Evolutionary conservation across 225 moss, liverwort and hornwort species (phyloP), one percentile per base, ranked within the genome.

Genomic region (Bryum argenteum): DNA sequence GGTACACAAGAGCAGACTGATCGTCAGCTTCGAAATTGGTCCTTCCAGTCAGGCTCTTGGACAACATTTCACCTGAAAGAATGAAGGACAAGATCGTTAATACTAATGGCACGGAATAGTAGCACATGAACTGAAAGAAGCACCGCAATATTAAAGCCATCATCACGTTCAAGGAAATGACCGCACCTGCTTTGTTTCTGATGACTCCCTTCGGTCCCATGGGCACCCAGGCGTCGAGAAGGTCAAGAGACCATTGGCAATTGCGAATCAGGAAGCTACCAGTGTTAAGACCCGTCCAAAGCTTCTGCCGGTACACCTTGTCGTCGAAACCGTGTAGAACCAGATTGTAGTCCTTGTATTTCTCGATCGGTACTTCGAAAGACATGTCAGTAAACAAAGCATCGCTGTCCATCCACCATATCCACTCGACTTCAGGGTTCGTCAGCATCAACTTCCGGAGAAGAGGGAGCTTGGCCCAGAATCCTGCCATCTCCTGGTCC

Each of bases 351-450:
- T 78, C 13, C 26, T 38, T 69, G 24, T 86, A 86, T 63, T 80
- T 83, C 72, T 78, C 83, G 2, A 86, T 43, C 1, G 86, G 86
- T 23, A 86, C 86, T 54, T 86, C 78, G 9, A 86, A 86, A 15
- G 80, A 65, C 86, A 86, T 86, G 47, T 86, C 86, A 2, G 86
- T 86, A 78, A 86, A 80, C 66, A 86, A 53, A 6, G 86, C 86
- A 23, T 86, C 86, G 40, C 86, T 86, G 42, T 86, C 86, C 80
- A 86, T 86, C 86, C 86, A 86, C 86, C 86, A 86, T 55, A 86
- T 78, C 86, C 86, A 86, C 72, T 86, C 83, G 18, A 86, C 77
- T 61, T 65, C 80, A 26, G 86, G 86, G 13, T 83, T 80, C 66
- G 81, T 77, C 43, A 86, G 17, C 86, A 86, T 86, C 11, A 86